Conservation (phyloP, 345 rosid species). For the Crucihimalaya himalaica region DNA sequence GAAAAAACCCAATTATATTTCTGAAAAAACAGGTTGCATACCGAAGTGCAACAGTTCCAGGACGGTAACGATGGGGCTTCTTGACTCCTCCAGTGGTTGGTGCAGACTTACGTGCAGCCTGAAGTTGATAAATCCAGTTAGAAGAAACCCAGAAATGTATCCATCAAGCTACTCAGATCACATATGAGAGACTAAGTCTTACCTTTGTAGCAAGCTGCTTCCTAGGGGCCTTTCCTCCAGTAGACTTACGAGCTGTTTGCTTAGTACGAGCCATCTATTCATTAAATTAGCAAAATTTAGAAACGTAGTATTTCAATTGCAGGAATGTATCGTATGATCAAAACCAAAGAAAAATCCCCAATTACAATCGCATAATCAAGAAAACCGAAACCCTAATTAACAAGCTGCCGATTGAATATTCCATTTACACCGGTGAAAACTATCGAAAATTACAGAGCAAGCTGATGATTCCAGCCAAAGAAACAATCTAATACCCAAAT, state of each 20-base stretch:
- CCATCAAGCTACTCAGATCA: not conserved
- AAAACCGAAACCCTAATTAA: conserved; percentile 2
- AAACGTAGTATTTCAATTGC: not conserved
- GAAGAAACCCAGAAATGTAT: not conserved
- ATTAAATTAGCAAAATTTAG: not conserved
- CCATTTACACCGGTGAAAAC: not conserved
- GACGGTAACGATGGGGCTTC: conserved; percentile 94
- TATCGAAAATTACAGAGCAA: not conserved
- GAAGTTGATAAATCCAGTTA: not conserved
- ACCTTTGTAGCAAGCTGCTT: conserved; percentile 97
- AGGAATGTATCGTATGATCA: not conserved
- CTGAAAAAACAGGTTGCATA: conserved; percentile 15
- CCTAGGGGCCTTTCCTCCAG: conserved; percentile 98
- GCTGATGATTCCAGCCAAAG: not conserved
- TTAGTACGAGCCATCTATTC: conserved; percentile 58
- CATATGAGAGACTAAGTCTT: rapidly evolving
- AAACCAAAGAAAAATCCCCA: not conserved
- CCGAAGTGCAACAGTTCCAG: conserved; percentile 97
- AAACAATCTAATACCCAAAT: not conserved
- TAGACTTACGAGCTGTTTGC: conserved; percentile 94
- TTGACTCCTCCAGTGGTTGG: conserved; percentile 94
- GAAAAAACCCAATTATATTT: no score
- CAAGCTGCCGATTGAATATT: not conserved
- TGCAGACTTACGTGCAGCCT: conserved; percentile 98
- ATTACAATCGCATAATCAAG: not conserved